Evolutionary conservation across 2,329 filamentous ascomycete genomes (phyloP).

Genomic region (Aspergillus nomiae): DNA sequence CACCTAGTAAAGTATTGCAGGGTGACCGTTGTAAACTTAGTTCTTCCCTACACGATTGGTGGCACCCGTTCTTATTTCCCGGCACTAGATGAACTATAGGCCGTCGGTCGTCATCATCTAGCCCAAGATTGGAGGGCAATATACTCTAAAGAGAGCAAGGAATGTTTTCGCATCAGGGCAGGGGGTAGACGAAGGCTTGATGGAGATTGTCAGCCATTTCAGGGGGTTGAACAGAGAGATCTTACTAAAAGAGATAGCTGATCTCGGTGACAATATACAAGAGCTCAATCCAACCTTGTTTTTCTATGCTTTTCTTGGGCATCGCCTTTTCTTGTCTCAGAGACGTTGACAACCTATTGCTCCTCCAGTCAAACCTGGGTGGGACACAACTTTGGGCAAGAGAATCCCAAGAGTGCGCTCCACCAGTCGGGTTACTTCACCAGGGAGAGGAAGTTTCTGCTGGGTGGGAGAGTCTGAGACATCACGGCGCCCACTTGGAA

Average conservation of each 20-base stretch:
- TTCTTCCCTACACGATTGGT: neutral
- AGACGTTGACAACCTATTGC: neutral
- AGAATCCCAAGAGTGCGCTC: neutral
- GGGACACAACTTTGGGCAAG: neutral
- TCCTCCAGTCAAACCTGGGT: neutral
- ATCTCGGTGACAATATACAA: neutral
- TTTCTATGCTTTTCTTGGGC: neutral
- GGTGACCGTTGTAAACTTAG: slow-evolving; percentile 8
- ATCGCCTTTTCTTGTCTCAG: neutral
- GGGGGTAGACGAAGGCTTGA: slow-evolving; percentile 10
- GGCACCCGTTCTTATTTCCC: slow-evolving; percentile 13
- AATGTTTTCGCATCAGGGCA: slow-evolving; percentile 4
- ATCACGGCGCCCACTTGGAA: neutral
- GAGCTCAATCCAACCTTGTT: neutral
- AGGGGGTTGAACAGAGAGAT: neutral
- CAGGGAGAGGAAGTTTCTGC: neutral
- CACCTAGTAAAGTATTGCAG: slow-evolving; percentile 9
- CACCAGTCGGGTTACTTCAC: neutral
- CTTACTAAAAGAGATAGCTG: neutral
- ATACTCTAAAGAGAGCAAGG: slow-evolving; percentile 12
- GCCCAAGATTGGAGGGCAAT: slow-evolving; percentile 7
- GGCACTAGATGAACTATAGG: slow-evolving; percentile 8
- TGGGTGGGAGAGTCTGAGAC: slow-evolving; percentile 12
- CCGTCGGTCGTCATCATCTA: slow-evolving; percentile 12
- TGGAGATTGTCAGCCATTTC: slow-evolving; percentile 9